A percentile compares a stretch with the other conserved stretches of the same genome.
Evolutionary conservation across 1,139 yeast species (phyloP).

Genomic region (Pichia sp.): DNA sequence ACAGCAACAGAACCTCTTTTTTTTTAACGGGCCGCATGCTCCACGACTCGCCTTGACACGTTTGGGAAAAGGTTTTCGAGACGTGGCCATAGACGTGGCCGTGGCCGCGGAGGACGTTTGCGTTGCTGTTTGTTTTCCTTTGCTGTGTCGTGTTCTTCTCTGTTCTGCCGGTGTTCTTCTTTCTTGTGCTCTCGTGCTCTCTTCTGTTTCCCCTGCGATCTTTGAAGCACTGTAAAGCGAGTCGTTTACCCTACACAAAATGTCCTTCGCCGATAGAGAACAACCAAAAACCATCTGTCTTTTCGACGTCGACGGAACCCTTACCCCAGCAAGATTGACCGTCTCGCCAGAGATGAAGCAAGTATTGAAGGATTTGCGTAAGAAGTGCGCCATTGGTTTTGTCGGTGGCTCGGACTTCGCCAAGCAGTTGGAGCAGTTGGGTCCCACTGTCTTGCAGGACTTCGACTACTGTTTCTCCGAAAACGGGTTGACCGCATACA

Average conservation of each 20-base stretch:
- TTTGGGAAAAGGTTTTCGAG: not conserved
- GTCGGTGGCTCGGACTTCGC: slow-evolving; percentile 97
- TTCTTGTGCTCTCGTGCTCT: not conserved
- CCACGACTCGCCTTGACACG: no score
- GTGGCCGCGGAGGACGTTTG: not conserved
- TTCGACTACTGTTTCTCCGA: slow-evolving; percentile 97
- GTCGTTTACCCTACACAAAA: slow-evolving; percentile 25
- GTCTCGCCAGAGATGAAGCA: slow-evolving; percentile 77
- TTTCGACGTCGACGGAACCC: slow-evolving; percentile 97
- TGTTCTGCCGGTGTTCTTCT: not conserved
- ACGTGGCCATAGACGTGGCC: not conserved
- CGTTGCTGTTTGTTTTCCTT: not conserved
- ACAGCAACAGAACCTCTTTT: no score
- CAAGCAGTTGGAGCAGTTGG: slow-evolving; percentile 95
- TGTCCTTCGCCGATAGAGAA: slow-evolving; percentile 53
- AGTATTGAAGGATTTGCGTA: slow-evolving; percentile 67
- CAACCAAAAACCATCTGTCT: slow-evolving; percentile 64
- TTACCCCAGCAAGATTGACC: slow-evolving; percentile 91
- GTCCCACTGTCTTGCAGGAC: slow-evolving; percentile 65
- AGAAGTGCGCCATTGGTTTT: slow-evolving; percentile 91
- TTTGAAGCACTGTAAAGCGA: not conserved
- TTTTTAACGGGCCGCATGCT: no score
- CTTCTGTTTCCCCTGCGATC: not conserved
- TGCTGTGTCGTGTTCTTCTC: not conserved
- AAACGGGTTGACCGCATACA: slow-evolving; percentile 97